A percentile compares a stretch with the other conserved stretches of the same genome.
These are phyloP conservation scores for Pestalotiopsis sp. DNA, from an alignment of 2,329 filamentous ascomycete genomes.

Conservation along the genomic window DNA sequence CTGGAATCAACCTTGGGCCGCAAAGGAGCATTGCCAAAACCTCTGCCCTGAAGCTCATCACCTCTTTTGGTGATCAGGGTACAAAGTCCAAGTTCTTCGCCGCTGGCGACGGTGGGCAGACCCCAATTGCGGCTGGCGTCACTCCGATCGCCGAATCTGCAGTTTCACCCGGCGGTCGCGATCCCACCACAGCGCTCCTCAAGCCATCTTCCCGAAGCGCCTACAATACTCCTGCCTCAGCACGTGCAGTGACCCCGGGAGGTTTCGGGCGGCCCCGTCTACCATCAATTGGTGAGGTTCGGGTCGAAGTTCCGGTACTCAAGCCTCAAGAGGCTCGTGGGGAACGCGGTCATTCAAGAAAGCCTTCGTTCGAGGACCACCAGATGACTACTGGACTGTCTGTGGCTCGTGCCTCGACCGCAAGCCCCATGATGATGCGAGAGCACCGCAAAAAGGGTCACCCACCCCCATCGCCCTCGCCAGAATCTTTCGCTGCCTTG, in stretches of 20 bases:
- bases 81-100: constrained; percentile 68
- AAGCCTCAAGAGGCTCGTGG: constrained; percentile 19
- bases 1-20: constrained; percentile 61
- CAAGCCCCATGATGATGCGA: constrained; percentile 66
- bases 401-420: constrained; percentile 67
- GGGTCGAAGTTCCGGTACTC: constrained; percentile 27
- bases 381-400: constrained; percentile 47
- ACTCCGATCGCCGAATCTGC: constrained; percentile 87
- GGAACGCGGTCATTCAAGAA: constrained; percentile 36
- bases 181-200: constrained; percentile 68
- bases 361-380: constrained; percentile 42
- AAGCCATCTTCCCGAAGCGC: constrained; percentile 68
- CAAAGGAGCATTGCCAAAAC: constrained; percentile 73
- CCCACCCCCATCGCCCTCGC: constrained; percentile 69
- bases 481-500: constrained; percentile 63
- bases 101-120: constrained; percentile 59
- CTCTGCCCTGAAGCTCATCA: constrained; percentile 87
- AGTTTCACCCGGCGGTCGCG: constrained; percentile 69
- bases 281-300: constrained; percentile 76
- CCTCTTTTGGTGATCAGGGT: constrained; percentile 72
- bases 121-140: constrained; percentile 79
- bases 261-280: constrained; percentile 67
- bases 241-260: constrained; percentile 62
- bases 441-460: constrained; percentile 49
- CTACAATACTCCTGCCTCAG: constrained; percentile 71